A percentile compares a stretch with the other conserved stretches of the same genome.
Conservation (phyloP, 371 early-diverging fungal species). For the Gilbertella persicaria region DNA sequence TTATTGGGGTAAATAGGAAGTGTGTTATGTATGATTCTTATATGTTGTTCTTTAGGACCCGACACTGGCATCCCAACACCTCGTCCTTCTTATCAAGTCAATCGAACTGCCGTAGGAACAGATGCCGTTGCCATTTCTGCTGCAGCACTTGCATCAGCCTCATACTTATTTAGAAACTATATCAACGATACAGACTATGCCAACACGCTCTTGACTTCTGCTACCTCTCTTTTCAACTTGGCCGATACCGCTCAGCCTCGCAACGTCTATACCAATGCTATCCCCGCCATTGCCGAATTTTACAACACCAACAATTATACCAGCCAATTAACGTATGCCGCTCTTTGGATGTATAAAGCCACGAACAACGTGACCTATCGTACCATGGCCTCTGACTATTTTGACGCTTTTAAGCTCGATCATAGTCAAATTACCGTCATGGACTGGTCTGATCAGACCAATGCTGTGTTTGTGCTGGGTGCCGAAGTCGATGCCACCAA, state of each 20-base stretch:
- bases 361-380: slow-evolving; percentile 50
- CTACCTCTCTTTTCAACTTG: slow-evolving; percentile 51
- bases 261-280: slow-evolving; percentile 51
- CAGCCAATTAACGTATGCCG: slow-evolving; percentile 61
- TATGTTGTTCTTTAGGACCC: slow-evolving; percentile 24
- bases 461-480: slow-evolving; percentile 55
- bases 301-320: slow-evolving; percentile 49
- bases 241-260: slow-evolving; percentile 55
- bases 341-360: slow-evolving; percentile 64
- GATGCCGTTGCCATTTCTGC: slow-evolving; percentile 62
- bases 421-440: slow-evolving; percentile 21
- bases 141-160: slow-evolving; percentile 65
- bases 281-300: slow-evolving; percentile 38
- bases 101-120: slow-evolving; percentile 51
- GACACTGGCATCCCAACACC: slow-evolving; percentile 57
- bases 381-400: slow-evolving; percentile 50
- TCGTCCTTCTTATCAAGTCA: slow-evolving; percentile 56
- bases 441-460: slow-evolving; percentile 60
- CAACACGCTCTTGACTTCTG: slow-evolving; percentile 24
- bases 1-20: slow-evolving; percentile 42
- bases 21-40: background rate
- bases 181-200: slow-evolving; percentile 56
- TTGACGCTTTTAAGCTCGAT: slow-evolving; percentile 35
- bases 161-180: slow-evolving; percentile 53
- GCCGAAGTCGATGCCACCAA: slow-evolving; percentile 44